Evolutionary conservation across 2,329 filamentous ascomycete genomes (phyloP).

Genomic region (Fusarium continuum): DNA sequence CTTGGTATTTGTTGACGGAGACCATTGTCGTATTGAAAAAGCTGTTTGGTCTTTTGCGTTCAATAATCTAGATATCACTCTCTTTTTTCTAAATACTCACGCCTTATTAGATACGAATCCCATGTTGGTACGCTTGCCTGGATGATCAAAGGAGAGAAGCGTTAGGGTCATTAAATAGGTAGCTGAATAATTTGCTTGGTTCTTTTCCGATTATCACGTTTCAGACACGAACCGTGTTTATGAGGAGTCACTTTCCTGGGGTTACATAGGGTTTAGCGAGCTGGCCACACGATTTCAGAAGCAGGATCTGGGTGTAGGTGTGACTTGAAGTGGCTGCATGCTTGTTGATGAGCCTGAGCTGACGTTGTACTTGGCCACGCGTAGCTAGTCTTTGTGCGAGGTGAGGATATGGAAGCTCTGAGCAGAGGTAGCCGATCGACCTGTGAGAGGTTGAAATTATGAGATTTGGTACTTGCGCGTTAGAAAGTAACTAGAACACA

Average conservation of each 20-base stretch:
- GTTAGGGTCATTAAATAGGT: constrained; percentile 8
- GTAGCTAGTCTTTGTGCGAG: not conserved
- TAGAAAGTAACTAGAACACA: not conserved
- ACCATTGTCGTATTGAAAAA: not conserved
- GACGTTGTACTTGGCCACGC: constrained; percentile 1
- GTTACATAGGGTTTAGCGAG: constrained; percentile 17
- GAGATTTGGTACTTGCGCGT: no score
- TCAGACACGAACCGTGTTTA: not conserved
- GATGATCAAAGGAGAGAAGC: not conserved
- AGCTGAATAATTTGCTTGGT: constrained; percentile 7
- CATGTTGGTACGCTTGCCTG: not conserved
- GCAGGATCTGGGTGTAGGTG: constrained; percentile 16
- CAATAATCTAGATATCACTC: constrained; percentile 30
- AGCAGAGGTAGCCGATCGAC: not conserved
- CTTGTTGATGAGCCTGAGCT: not conserved
- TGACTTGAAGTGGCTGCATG: not conserved
- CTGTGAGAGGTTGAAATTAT: not conserved
- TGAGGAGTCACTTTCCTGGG: not conserved
- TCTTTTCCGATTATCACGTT: not conserved
- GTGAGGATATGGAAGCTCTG: not conserved
- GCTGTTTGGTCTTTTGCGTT: not conserved
- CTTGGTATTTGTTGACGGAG: not conserved
- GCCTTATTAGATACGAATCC: constrained; percentile 25
- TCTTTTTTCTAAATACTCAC: constrained; percentile 1
- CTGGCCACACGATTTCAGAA: constrained; percentile 4